phyloP scores from a whole-genome alignment of 2,329 filamentous ascomycete species.

The Dothideomycetes sp. region DNA sequence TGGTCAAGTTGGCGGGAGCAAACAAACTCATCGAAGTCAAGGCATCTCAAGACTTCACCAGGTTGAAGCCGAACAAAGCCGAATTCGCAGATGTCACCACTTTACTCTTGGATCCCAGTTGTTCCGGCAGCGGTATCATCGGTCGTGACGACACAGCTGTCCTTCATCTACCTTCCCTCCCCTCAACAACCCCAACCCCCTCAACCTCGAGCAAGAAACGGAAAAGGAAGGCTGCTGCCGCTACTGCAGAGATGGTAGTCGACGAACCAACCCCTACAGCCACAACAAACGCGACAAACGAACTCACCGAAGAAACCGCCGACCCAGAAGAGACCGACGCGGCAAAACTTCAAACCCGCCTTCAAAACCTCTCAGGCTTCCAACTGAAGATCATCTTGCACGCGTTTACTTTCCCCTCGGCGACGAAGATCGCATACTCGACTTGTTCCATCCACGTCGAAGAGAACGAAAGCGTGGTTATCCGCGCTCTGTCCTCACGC shows the following conservation, averaged over 20 bases:
- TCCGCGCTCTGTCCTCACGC: slow-evolving; percentile 58
- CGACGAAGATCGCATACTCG: slow-evolving; percentile 74
- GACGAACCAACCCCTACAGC: slow-evolving; percentile 7
- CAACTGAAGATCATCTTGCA: slow-evolving; percentile 76
- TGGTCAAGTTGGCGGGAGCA: slow-evolving; percentile 71
- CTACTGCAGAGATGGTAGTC: neutral
- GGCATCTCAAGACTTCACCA: slow-evolving; percentile 71
- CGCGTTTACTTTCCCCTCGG: slow-evolving; percentile 71
- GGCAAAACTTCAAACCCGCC: slow-evolving; percentile 52
- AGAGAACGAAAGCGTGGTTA: slow-evolving; percentile 83
- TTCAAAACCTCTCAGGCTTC: slow-evolving; percentile 68
- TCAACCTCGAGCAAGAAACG: slow-evolving; percentile 26
- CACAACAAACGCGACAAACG: slow-evolving; percentile 14
- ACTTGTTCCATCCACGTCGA: slow-evolving; percentile 82
- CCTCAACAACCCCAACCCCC: neutral
- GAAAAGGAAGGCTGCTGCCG: slow-evolving; percentile 5
- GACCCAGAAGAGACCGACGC: slow-evolving; percentile 33
- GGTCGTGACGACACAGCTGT: slow-evolving; percentile 59
- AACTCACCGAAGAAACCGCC: slow-evolving; percentile 24
- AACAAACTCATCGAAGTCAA: slow-evolving; percentile 57
- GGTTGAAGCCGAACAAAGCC: slow-evolving; percentile 54
- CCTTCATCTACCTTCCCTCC: slow-evolving; percentile 6
- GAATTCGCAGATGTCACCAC: slow-evolving; percentile 64
- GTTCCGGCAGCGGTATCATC: slow-evolving; percentile 90
- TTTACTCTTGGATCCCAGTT: slow-evolving; percentile 84